Evolutionary conservation across 2,329 filamentous ascomycete species (phyloP).

Genomic region (Nannizzia gypsea): DNA sequence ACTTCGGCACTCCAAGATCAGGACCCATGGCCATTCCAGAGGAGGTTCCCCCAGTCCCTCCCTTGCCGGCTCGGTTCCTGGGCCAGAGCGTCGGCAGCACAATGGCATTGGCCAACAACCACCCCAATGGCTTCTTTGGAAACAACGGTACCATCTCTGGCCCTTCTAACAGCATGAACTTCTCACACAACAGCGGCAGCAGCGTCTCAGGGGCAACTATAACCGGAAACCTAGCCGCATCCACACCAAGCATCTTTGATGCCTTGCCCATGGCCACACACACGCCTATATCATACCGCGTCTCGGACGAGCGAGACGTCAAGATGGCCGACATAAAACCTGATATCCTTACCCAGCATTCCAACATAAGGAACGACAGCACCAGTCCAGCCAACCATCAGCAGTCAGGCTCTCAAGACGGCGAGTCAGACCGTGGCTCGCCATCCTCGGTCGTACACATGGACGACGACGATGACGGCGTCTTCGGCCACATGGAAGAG

Average conservation of each 20-base stretch:
- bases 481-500: constrained; percentile 95
- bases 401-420: constrained; percentile 32
- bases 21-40: constrained; percentile 50
- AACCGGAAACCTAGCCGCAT: constrained; percentile 19
- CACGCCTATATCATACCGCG: constrained; percentile 34
- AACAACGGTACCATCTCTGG: constrained; percentile 34
- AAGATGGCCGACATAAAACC: constrained; percentile 55
- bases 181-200: constrained; percentile 2
- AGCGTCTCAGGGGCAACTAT: constrained; percentile 1
- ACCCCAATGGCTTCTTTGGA: constrained; percentile 37
- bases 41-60: constrained; percentile 77
- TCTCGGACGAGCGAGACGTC: constrained; percentile 47
- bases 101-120: constrained; percentile 28
- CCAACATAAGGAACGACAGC: constrained; percentile 17
- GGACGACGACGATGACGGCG: constrained; percentile 86
- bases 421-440: constrained; percentile 45
- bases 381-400: neutral
- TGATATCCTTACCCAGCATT: constrained; percentile 22
- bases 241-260: constrained; percentile 30
- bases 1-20: constrained; percentile 68
- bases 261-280: constrained; percentile 32
- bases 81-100: constrained; percentile 50
- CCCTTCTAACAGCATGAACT: constrained; percentile 15
- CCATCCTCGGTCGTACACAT: constrained; percentile 43
- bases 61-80: constrained; percentile 69